Conservation (phyloP, 768 basidiomycete species). For the Coprinellus micaceus region DNA sequence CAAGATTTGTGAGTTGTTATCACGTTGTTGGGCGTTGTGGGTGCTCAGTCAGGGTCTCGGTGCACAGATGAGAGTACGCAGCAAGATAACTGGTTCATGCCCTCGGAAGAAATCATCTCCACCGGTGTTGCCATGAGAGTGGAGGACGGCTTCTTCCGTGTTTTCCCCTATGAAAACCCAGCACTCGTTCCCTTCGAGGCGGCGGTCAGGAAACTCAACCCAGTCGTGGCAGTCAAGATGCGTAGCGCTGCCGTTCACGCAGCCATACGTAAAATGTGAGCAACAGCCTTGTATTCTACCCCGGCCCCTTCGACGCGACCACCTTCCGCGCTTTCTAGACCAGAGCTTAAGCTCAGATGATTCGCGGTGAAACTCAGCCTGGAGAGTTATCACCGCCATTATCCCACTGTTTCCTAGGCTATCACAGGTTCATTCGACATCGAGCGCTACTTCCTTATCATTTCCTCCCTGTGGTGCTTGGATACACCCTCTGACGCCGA, state of each 20-base stretch:
- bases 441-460: background rate
- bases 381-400: background rate
- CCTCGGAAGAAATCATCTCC: constrained; percentile 63
- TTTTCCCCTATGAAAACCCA: constrained; percentile 83
- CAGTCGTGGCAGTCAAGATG: constrained; percentile 78
- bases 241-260: constrained; percentile 75
- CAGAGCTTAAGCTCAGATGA: background rate
- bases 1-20: constrained; percentile 52
- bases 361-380: background rate
- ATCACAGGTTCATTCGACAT: background rate
- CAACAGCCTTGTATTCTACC: constrained; percentile 12
- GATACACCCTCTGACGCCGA: constrained; percentile 4
- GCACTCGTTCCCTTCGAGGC: constrained; percentile 75
- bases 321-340: too few species aligned
- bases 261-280: constrained; percentile 63
- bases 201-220: constrained; percentile 72
- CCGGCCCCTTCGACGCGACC: constrained; percentile 6
- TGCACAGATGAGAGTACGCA: constrained; percentile 50
- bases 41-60: background rate
- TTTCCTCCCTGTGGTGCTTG: background rate
- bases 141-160: constrained; percentile 57
- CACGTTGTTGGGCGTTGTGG: background rate
- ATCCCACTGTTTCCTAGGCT: background rate
- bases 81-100: constrained; percentile 81
- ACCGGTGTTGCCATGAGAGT: constrained; percentile 75